A percentile compares a stretch with the other conserved stretches of the same genome.
These are phyloP conservation scores for Microbotryomycetes sp. DNA, from an alignment of 1,284 basidiomycete species.

Conservation along the genomic window DNA sequence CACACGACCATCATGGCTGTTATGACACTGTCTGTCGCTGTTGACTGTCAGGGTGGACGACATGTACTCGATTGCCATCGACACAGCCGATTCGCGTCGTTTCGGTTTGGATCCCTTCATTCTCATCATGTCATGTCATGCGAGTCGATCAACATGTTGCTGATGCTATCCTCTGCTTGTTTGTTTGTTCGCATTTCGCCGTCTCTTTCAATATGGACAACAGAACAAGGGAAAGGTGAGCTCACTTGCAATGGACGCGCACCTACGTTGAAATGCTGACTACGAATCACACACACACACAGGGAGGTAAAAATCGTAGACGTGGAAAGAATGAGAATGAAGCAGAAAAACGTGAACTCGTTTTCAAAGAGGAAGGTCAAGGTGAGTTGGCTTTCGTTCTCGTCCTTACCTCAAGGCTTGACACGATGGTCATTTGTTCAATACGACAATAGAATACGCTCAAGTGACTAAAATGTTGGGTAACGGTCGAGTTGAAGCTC, in stretches of 20 bases:
- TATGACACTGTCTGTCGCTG: no score
- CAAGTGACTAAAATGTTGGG: conserved; percentile 99
- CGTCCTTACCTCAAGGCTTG: background rate
- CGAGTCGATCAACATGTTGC: no score
- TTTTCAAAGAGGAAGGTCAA: conserved; percentile 98
- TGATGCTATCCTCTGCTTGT: no score
- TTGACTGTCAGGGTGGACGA: no score
- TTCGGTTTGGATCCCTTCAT: no score
- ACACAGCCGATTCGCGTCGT: no score
- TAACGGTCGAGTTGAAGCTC: conserved; percentile 92
- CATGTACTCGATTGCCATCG: no score
- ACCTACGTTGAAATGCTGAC: background rate
- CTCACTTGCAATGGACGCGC: background rate
- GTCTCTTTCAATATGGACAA: background rate
- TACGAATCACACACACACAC: conserved; percentile 5
- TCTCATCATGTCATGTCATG: no score
- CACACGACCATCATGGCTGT: no score
- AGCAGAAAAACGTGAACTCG: conserved; percentile 95
- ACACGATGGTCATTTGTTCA: background rate
- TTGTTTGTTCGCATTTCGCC: background rate
- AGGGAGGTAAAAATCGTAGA: conserved; percentile 99
- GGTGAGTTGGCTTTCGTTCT: conserved; percentile 43
- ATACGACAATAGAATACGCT: conserved; percentile 68
- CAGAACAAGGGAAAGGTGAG: conserved; percentile 35
- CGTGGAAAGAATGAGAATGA: conserved; percentile 99